Conservation (phyloP, 805 yeast species). For the Clavispora carvajalis region DNA sequence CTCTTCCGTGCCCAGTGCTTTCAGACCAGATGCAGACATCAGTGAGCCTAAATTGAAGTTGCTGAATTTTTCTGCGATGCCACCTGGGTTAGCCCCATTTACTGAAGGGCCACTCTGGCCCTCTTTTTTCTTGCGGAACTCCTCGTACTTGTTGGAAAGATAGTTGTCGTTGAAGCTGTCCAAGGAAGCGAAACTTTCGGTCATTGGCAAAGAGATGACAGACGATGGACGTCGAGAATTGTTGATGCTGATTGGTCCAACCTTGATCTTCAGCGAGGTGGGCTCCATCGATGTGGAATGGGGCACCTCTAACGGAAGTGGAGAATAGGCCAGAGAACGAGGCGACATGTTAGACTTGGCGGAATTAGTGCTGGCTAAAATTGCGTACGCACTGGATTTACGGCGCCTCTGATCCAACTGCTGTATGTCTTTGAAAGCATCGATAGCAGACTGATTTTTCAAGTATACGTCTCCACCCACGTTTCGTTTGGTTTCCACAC, state of each 20-base stretch:
- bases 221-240: constrained; percentile 49
- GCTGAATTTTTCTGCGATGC: constrained; percentile 24
- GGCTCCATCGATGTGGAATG: background rate
- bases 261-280: constrained; percentile 16
- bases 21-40: constrained; percentile 22
- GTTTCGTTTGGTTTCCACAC: constrained; percentile 40
- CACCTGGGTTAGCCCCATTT: constrained; percentile 6
- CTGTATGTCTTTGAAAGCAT: constrained; percentile 40
- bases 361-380: background rate
- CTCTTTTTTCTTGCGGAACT: constrained; percentile 18
- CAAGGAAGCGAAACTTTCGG: constrained; percentile 73
- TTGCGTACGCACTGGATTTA: constrained; percentile 16
- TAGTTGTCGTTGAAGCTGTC: constrained; percentile 64
- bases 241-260: constrained; percentile 31
- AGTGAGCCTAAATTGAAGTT: constrained; percentile 31
- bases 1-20: background rate
- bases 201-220: constrained; percentile 60
- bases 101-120: background rate
- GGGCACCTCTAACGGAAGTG: background rate
- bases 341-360: background rate
- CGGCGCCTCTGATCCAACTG: constrained; percentile 37
- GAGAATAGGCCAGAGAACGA: background rate
- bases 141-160: constrained; percentile 35
- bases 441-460: constrained; percentile 37
- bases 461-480: constrained; percentile 42